phyloP scores from a whole-genome alignment of 495 filamentous ascomycete genomes.

The Lentithecium fluviatile region DNA sequence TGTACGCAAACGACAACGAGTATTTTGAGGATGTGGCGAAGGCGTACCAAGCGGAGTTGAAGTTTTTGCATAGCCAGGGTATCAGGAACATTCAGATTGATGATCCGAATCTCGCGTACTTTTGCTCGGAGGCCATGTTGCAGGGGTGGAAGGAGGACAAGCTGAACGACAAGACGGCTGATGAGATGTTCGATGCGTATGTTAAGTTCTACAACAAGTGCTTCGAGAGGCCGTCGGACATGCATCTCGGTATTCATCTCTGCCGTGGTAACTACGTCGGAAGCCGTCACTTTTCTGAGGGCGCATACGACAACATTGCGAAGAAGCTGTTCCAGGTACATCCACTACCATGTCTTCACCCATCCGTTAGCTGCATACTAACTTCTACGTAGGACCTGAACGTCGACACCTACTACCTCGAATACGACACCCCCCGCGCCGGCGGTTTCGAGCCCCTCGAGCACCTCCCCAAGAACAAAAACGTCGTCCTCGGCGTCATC shows the following conservation, averaged over 20 bases:
- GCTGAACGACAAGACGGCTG: slow-evolving; percentile 52
- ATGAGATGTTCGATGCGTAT: slow-evolving; percentile 59
- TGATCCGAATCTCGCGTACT: slow-evolving; percentile 55
- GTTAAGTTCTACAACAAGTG: slow-evolving; percentile 63
- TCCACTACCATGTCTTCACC: background rate
- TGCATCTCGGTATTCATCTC: slow-evolving; percentile 66
- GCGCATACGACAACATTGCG: slow-evolving; percentile 67
- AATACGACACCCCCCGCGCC: slow-evolving; percentile 66
- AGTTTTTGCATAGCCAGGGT: slow-evolving; percentile 39
- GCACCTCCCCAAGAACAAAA: slow-evolving; percentile 62
- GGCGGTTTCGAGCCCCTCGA: slow-evolving; percentile 66
- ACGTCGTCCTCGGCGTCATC: slow-evolving; percentile 64
- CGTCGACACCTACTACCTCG: slow-evolving; percentile 67
- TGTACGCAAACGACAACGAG: slow-evolving; percentile 41
- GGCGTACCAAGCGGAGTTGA: slow-evolving; percentile 43
- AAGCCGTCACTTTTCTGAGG: slow-evolving; percentile 60
- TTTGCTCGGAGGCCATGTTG: slow-evolving; percentile 64
- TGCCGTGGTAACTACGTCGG: slow-evolving; percentile 61
- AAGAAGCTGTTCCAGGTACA: slow-evolving; percentile 56
- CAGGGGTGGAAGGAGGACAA: slow-evolving; percentile 59
- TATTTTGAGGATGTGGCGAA: slow-evolving; percentile 43
- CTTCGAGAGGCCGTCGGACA: slow-evolving; percentile 54
- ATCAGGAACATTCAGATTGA: slow-evolving; percentile 47
- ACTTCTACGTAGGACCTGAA: slow-evolving; percentile 50
- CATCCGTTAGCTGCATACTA: background rate